A percentile compares a stretch with the other conserved stretches of the same genome.
Evolutionary conservation across 768 basidiomycete species (phyloP).

Genomic region (Termitomyces sp.): DNA sequence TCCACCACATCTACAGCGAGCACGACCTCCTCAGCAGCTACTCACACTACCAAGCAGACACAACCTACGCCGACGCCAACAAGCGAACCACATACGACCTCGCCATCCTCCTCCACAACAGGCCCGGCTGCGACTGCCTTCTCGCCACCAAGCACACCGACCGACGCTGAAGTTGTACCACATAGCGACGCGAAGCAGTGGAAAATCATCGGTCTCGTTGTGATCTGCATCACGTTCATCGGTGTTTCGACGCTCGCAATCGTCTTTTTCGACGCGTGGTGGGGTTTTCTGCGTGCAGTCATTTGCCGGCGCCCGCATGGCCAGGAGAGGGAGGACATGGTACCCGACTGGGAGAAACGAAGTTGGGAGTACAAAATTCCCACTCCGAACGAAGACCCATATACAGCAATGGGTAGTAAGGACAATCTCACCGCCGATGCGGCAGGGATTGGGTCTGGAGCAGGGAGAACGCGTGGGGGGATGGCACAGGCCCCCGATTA

Average conservation of each 20-base stretch:
- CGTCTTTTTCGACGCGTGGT: slow-evolving; percentile 71
- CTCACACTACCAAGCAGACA: background rate
- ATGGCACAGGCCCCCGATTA: slow-evolving; percentile 1
- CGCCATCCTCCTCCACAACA: background rate
- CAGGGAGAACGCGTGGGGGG: background rate
- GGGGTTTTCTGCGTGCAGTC: slow-evolving; percentile 51
- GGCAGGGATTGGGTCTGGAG: slow-evolving; percentile 8
- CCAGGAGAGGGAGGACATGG: slow-evolving; percentile 45
- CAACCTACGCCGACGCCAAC: background rate
- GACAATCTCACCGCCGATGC: slow-evolving; percentile 29
- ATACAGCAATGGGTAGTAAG: slow-evolving; percentile 37
- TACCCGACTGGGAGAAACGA: slow-evolving; percentile 60
- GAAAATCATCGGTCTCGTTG: slow-evolving; percentile 66
- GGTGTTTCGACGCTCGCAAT: slow-evolving; percentile 49
- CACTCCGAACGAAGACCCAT: slow-evolving; percentile 41
- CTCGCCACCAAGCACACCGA: slow-evolving; percentile 3
- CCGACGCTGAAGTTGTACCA: slow-evolving; percentile 23
- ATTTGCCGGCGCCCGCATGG: slow-evolving; percentile 34
- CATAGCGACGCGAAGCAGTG: slow-evolving; percentile 47
- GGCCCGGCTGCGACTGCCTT: background rate
- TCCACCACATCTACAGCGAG: slow-evolving; percentile 1
- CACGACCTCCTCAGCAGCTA: background rate
- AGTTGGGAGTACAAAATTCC: slow-evolving; percentile 54
- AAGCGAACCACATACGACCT: background rate
- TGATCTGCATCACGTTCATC: slow-evolving; percentile 58